These are phyloP conservation scores for Candida taoyuanica DNA, from an alignment of 805 yeast genomes.

Conservation along the genomic window DNA sequence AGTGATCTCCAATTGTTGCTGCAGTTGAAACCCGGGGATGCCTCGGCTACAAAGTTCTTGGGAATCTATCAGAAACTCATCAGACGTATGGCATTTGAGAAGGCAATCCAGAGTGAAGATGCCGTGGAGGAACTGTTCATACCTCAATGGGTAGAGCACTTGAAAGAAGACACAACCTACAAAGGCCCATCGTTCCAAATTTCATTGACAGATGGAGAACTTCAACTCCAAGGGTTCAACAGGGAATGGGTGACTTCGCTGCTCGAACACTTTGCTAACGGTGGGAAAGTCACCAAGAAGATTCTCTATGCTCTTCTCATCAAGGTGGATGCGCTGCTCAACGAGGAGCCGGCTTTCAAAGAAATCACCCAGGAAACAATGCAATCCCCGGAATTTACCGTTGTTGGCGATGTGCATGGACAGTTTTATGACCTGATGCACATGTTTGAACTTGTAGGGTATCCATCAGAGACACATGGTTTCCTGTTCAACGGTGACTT, in stretches of 20 bases:
- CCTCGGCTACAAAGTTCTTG: slow-evolving; percentile 55
- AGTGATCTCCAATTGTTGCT: slow-evolving; percentile 63
- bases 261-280: slow-evolving; percentile 68
- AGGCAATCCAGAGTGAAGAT: slow-evolving; percentile 77
- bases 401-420: slow-evolving; percentile 98
- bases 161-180: slow-evolving; percentile 47
- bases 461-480: slow-evolving; percentile 57
- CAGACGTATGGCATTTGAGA: slow-evolving; percentile 73
- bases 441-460: slow-evolving; percentile 70
- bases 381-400: slow-evolving; percentile 45
- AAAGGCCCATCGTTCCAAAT: slow-evolving; percentile 54
- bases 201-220: slow-evolving; percentile 24
- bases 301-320: slow-evolving; percentile 80
- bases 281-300: slow-evolving; percentile 70
- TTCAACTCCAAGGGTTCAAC: slow-evolving; percentile 33
- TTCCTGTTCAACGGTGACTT: slow-evolving; percentile 95
- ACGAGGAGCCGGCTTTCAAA: slow-evolving; percentile 65
- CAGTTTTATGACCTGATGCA: slow-evolving; percentile 88
- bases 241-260: slow-evolving; percentile 55
- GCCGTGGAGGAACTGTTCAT: slow-evolving; percentile 40
- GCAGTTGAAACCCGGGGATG: slow-evolving; percentile 60
- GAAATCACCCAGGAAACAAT: slow-evolving; percentile 46
- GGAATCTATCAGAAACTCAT: slow-evolving; percentile 61
- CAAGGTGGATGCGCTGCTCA: slow-evolving; percentile 61
- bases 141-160: slow-evolving; percentile 18